Base-by-base conservation (phyloP, 176 grass and related monocot species). In the Metroxylon sagu region DNA sequence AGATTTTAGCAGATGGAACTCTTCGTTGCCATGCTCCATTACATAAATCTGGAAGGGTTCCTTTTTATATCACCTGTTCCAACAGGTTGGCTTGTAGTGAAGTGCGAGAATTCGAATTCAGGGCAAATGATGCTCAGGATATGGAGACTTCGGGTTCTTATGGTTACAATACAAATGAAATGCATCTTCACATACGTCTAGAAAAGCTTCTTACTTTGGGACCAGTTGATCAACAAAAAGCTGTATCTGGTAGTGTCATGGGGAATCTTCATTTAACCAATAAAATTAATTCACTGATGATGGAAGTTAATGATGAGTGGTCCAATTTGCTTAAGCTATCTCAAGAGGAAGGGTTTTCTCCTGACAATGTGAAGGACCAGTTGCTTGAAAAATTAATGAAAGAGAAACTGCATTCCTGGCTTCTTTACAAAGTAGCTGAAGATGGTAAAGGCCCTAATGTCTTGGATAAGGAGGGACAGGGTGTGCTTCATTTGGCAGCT, bases 1-100 rank as follows among this genome's bases (percentile, higher is more conserved):
- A 98, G 61, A 75, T 98, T 75, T 75, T 98, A 74, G 74, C 70
- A 71, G 84, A 93, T 73, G 94, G 94, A 28, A 83, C 85, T 18
- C 72, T 98, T 62, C 79, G 88, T 25, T 86, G 94, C 68, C 85
- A 86, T 77, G 81, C 85, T 2, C 94, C 84, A 67, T 18, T 60
- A 29, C 88, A 93, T 71, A 82, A 79, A 76, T 68, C 79, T 74
- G 88, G 88, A 79, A 78, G 73, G 53, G 71, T 99, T 25, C 85
- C 94, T 31, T 99, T 99, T 83, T 99, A 99, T 48, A 71, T 99
- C 48, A 89, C 88, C 78, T 93, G 94, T 66, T 99, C 94, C 71
- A 84, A 99, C 64, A 87, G 94, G 65, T 70, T 81, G 59, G 94
- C 94, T 50, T 99, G 94, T 59, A 99, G 94, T 55, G 94, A 99